A percentile compares a stretch with the other conserved stretches of the same genome.
Evolutionary conservation across 257 asterid genomes (phyloP).

Genomic region (Plectranthus barbatus): DNA sequence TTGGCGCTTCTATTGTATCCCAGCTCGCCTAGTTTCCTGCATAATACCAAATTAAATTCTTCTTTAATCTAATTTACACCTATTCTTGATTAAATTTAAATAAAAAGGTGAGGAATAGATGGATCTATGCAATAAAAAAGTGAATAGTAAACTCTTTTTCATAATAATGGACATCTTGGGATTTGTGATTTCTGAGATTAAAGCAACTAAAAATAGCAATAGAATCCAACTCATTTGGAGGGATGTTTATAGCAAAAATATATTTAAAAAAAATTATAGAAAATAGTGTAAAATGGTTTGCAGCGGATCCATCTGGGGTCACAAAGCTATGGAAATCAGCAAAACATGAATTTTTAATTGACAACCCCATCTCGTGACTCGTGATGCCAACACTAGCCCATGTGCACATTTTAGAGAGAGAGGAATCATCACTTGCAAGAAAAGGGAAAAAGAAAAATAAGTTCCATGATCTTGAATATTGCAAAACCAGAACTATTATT

Average conservation of each 20-base stretch:
- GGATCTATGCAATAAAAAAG: no score
- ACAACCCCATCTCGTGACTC: conserved; percentile 26
- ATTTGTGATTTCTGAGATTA: conserved; percentile 22
- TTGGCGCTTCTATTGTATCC: conserved; percentile 35
- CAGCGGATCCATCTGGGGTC: conserved; percentile 16
- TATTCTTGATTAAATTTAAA: no score
- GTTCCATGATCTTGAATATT: neutral
- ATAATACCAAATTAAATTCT: no score
- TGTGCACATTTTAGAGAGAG: conserved; percentile 11
- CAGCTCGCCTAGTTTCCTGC: conserved; percentile 23
- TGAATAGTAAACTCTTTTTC: conserved; percentile 6
- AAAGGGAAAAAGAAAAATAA: neutral
- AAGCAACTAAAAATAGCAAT: conserved; percentile 14
- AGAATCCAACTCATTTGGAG: neutral
- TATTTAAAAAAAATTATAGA: neutral
- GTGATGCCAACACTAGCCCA: conserved; percentile 25
- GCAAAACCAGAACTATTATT: neutral
- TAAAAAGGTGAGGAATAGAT: no score
- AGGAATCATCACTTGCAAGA: neutral
- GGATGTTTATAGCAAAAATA: neutral
- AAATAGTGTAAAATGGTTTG: conserved; percentile 11
- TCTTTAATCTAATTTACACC: no score
- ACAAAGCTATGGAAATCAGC: conserved; percentile 28
- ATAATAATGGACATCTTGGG: conserved; percentile 15
- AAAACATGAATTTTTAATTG: neutral